Conservation (phyloP, 257 asterid species). For the Solanum habrochaites region DNA sequence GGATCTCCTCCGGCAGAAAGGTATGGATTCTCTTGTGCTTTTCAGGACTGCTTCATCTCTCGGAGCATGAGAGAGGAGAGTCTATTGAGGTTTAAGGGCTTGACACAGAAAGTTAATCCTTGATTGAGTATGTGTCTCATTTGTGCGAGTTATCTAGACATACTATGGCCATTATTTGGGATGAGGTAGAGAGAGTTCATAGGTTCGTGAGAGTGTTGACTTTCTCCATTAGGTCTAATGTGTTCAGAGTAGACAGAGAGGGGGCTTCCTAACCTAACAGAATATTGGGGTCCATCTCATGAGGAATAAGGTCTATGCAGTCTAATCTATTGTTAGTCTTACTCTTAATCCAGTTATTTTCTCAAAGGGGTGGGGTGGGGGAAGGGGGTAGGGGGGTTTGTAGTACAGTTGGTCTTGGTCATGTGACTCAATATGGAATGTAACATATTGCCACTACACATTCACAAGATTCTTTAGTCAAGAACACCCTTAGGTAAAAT, state of each 20-base stretch:
- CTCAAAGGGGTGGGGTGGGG: not conserved
- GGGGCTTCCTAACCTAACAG: not conserved
- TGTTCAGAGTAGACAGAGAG: not conserved
- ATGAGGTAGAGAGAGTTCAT: not conserved
- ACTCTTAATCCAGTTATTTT: not conserved
- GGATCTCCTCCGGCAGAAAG: no score
- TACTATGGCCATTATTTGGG: not conserved
- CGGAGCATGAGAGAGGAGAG: not conserved
- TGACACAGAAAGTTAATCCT: not conserved
- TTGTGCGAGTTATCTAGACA: not conserved
- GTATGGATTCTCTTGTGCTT: no score
- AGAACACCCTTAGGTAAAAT: not conserved
- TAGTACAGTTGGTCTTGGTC: not conserved
- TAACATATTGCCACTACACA: not conserved
- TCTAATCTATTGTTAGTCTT: not conserved
- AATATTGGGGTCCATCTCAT: not conserved
- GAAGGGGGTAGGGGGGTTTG: not conserved
- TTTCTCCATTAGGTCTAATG: not conserved
- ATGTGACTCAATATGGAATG: not conserved
- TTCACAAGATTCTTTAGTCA: not conserved
- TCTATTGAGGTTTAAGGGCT: not conserved
- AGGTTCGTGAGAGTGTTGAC: not conserved
- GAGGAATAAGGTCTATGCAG: not conserved
- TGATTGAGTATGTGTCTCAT: not conserved
- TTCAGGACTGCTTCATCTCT: not conserved